phyloP scores from a whole-genome alignment of 129 eudicot species.

The Heracleum sosnowskyi region DNA sequence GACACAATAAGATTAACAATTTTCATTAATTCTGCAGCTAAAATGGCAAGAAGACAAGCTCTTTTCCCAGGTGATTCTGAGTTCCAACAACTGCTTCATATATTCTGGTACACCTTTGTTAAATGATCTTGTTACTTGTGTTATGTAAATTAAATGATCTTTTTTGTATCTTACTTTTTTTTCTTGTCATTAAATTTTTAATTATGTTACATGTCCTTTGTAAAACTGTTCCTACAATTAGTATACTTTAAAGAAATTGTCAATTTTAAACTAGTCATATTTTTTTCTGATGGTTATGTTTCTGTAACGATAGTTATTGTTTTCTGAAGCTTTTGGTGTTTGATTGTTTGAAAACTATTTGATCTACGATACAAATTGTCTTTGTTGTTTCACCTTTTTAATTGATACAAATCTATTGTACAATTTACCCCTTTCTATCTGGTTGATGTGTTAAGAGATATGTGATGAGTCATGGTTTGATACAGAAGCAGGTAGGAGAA shows the following conservation, averaged over 20 bases:
- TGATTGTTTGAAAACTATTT: neutral
- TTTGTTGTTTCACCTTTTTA: neutral
- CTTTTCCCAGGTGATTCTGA: slow-evolving; percentile 97
- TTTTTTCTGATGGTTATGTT: neutral
- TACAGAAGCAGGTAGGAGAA: slow-evolving; percentile 55
- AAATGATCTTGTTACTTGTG: too few species aligned
- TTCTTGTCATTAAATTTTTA: too few species aligned
- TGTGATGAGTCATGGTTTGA: slow-evolving; percentile 67
- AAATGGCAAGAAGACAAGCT: too few species aligned
- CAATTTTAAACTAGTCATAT: slow-evolving; percentile 7
- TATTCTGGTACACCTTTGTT: slow-evolving; percentile 53
- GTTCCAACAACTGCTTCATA: slow-evolving; percentile 87
- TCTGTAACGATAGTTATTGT: neutral
- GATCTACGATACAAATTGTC: neutral
- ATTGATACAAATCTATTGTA: neutral
- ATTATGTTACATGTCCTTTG: too few species aligned
- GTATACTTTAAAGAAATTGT: slow-evolving; percentile 49
- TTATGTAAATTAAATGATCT: too few species aligned
- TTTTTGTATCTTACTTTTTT: too few species aligned
- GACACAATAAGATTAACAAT: neutral
- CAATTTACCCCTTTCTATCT: neutral
- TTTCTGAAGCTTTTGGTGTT: neutral
- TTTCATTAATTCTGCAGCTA: too few species aligned
- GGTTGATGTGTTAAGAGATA: neutral
- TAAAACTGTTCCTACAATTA: too few species aligned